Percentiles rank a stretch among this genome's conserved stretches.
Conservation (phyloP, 2,329 filamentous ascomycete species). For the Macrophomina phaseolina region DNA sequence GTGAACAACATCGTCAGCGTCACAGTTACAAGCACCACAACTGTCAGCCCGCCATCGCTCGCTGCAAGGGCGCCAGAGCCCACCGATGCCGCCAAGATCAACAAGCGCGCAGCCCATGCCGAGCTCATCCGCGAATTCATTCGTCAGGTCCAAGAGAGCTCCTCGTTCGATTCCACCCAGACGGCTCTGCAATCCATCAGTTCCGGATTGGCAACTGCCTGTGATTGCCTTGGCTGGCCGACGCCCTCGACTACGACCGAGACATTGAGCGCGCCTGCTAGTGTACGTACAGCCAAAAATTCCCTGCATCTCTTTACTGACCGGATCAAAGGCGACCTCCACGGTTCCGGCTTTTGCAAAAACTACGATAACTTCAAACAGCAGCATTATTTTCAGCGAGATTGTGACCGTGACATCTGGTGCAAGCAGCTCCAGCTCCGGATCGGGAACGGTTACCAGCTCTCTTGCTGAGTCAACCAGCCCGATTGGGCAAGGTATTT, state of each 20-base stretch:
- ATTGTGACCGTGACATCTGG: slow-evolving; percentile 31
- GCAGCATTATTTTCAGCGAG: slow-evolving; percentile 31
- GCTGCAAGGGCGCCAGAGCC: background rate
- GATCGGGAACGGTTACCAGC: background rate
- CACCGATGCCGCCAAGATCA: slow-evolving; percentile 30
- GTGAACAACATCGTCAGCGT: slow-evolving; percentile 33
- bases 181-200: slow-evolving; percentile 32
- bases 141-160: slow-evolving; percentile 13
- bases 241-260: slow-evolving; percentile 37
- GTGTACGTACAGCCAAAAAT: slow-evolving; percentile 31
- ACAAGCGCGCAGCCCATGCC: slow-evolving; percentile 31
- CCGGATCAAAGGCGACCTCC: background rate
- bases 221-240: slow-evolving; percentile 40
- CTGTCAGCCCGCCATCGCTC: slow-evolving; percentile 30
- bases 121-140: slow-evolving; percentile 35
- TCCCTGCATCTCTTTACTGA: background rate
- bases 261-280: slow-evolving; percentile 35
- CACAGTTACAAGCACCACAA: slow-evolving; percentile 34
- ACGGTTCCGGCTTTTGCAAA: slow-evolving; percentile 25
- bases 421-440: background rate
- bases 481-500: slow-evolving; percentile 8
- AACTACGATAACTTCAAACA: slow-evolving; percentile 27
- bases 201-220: slow-evolving; percentile 37
- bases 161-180: slow-evolving; percentile 27
- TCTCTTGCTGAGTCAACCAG: background rate